These are phyloP conservation scores for Naganishia liquefaciens DNA, from an alignment of 1,284 basidiomycete species.

Conservation along the genomic window DNA sequence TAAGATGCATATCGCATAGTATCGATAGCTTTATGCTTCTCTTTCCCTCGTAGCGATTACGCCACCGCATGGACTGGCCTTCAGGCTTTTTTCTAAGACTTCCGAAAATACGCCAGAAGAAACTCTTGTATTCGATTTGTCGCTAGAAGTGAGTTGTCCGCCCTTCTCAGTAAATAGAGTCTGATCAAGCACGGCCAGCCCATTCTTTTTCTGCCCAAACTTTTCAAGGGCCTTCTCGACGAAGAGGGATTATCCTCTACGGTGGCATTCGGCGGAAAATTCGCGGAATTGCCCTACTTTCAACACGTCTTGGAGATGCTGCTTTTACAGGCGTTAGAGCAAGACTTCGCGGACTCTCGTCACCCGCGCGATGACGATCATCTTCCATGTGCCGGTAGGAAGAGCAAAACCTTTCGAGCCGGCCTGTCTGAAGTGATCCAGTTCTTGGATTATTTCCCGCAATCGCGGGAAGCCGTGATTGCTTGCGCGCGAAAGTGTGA, in stretches of 20 bases:
- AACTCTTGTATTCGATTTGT: not conserved
- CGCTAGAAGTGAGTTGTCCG: not conserved
- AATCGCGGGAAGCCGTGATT: constrained; percentile 87
- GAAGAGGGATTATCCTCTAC: constrained; percentile 66
- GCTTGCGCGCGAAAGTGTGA: constrained; percentile 97
- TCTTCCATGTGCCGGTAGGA: not conserved
- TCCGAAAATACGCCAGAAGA: not conserved
- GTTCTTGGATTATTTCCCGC: constrained; percentile 93
- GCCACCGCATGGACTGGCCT: constrained; percentile 71
- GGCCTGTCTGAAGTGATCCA: constrained; percentile 60
- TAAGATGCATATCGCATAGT: not conserved
- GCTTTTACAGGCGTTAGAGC: constrained; percentile 88
- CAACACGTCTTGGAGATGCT: constrained; percentile 91
- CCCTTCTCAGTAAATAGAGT: not conserved
- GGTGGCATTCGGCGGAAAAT: constrained; percentile 80
- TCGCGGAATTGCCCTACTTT: constrained; percentile 87
- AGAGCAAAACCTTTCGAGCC: not conserved
- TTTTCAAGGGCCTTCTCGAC: constrained; percentile 7
- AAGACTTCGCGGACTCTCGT: constrained; percentile 62
- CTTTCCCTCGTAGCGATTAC: constrained; percentile 91
- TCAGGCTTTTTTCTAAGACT: not conserved
- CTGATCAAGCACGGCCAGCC: constrained; percentile 23
- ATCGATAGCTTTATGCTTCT: constrained; percentile 77
- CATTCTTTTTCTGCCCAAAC: constrained; percentile 11
- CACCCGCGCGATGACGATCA: not conserved